These are phyloP conservation scores for Apiospora phragmitis DNA, from an alignment of 2,329 filamentous ascomycete genomes.

Conservation along the genomic window DNA sequence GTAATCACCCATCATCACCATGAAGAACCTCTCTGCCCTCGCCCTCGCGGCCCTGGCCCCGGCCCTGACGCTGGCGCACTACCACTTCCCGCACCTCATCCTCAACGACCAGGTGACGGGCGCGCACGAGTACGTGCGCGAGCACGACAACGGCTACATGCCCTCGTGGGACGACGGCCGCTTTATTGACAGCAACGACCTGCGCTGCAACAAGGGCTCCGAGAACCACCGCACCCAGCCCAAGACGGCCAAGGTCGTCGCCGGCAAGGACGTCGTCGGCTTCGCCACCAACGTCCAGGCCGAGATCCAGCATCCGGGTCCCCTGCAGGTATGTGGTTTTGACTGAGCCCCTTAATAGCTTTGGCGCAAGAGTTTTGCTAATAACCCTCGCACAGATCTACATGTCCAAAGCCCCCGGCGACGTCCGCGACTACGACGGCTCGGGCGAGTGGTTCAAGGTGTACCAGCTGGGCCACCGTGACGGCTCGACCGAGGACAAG, in stretches of 20 bases:
- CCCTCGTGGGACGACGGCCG: slow-evolving; percentile 9
- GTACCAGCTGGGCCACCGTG: slow-evolving; percentile 19
- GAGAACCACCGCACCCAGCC: not conserved
- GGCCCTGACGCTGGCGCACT: slow-evolving; percentile 4
- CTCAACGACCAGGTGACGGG: not conserved
- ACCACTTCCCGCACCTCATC: slow-evolving; percentile 11
- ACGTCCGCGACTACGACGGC: slow-evolving; percentile 45
- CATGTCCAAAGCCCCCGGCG: slow-evolving; percentile 28
- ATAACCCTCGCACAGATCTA: not conserved
- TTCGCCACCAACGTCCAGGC: slow-evolving; percentile 5
- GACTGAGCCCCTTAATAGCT: too few relatives aligned
- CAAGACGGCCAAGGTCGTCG: slow-evolving; percentile 3
- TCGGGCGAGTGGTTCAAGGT: slow-evolving; percentile 44
- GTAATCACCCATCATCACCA: too few relatives aligned
- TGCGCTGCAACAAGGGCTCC: slow-evolving; percentile 11
- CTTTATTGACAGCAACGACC: slow-evolving; percentile 4
- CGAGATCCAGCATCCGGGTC: slow-evolving; percentile 9
- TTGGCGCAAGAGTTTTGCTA: not conserved
- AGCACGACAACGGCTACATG: slow-evolving; percentile 11
- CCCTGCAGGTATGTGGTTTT: not conserved
- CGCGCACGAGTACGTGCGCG: slow-evolving; percentile 8
- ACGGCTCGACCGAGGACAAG: slow-evolving; percentile 14
- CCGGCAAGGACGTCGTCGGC: slow-evolving; percentile 7
- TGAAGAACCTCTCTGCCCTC: slow-evolving; percentile 6
- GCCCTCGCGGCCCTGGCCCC: slow-evolving; percentile 6